Base-by-base conservation (phyloP, 2,329 filamentous ascomycete species). In the Pezicula rhizophila region DNA sequence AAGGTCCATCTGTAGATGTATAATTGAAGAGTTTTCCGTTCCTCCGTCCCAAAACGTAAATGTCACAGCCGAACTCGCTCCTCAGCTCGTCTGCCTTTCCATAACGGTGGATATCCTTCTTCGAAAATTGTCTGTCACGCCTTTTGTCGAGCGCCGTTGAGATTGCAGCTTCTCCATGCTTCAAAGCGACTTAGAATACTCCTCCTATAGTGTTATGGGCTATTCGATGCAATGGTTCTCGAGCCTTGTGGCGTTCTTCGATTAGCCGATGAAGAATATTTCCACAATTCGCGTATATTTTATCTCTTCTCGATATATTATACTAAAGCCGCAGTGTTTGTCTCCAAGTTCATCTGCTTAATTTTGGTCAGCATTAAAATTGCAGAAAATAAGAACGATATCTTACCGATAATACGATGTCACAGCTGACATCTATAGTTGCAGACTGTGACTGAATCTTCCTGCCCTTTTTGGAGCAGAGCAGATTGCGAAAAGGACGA, bases 11-110 rank as follows among this genome's bases (percentile, higher is more conserved):
- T 26, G 5, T 26, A 26, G 25, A 26, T 26, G 25, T 55, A 39
- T 55, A 55, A 51, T 53, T 53, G 38, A 55, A 53, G 46, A 53
- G 48, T 51, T 52, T 52, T 55, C 51, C 47, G 49, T 55, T 55
- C 46, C 53, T 55, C 49, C 45, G 51, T 52, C 46, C 46, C 42
- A 55, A 53, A 53, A 55, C 48, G 49, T 55, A 55, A 51, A 55
- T 52, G 25, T 55, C 46, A 53, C 44, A 48, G 44, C 46, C 46
- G 40, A 55, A 55, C 49, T 55, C 53, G 49, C 51, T 55, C 51
- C 49, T 55, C 25, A 56, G 52, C 49, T 56, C 49, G 49, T 54
- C 46, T 52, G 47, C 53, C 52, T 56, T 56, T 56, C 45, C 17
- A 56, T 52, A 52, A 56, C 54, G 45, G 49, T 56, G 46, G 49